phyloP scores from a whole-genome alignment of 2,329 filamentous ascomycete genomes.

The Lachnellula hyalina region DNA sequence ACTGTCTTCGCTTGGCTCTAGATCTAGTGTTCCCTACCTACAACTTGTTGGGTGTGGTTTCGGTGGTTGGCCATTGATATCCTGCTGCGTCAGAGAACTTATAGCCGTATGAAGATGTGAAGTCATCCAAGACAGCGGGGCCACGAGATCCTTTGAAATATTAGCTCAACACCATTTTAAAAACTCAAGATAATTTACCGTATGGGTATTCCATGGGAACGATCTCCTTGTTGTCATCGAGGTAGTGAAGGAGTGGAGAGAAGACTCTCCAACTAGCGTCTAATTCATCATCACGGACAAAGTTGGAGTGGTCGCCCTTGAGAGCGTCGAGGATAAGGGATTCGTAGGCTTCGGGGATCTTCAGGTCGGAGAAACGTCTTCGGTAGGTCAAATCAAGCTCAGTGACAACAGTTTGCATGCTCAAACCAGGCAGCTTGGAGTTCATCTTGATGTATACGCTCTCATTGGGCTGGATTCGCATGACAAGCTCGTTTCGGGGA shows the following conservation, averaged over 20 bases:
- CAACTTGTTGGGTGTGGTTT: conserved; percentile 72
- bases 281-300: conserved; percentile 92
- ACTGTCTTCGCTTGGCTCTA: conserved; percentile 10
- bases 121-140: conserved; percentile 93
- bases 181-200: conserved; percentile 53
- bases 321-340: conserved; percentile 94
- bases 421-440: conserved; percentile 95
- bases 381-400: conserved; percentile 98
- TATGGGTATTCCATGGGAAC: conserved; percentile 99
- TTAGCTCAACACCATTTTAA: background rate
- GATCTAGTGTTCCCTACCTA: conserved; percentile 44
- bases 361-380: conserved; percentile 95
- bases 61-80: conserved; percentile 88
- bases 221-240: conserved; percentile 99
- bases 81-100: conserved; percentile 94
- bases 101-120: conserved; percentile 96
- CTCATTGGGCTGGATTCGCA: conserved; percentile 98
- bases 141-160: conserved; percentile 74
- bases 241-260: conserved; percentile 92
- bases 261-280: conserved; percentile 99
- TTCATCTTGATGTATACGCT: conserved; percentile 99
- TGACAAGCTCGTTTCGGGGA: conserved; percentile 96
- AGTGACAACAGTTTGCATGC: conserved; percentile 98
- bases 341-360: conserved; percentile 99
- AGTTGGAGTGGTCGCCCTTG: conserved; percentile 99